Base-by-base conservation (phyloP, 2,329 filamentous ascomycete genomes). In the Fragosphaeria purpurea region DNA sequence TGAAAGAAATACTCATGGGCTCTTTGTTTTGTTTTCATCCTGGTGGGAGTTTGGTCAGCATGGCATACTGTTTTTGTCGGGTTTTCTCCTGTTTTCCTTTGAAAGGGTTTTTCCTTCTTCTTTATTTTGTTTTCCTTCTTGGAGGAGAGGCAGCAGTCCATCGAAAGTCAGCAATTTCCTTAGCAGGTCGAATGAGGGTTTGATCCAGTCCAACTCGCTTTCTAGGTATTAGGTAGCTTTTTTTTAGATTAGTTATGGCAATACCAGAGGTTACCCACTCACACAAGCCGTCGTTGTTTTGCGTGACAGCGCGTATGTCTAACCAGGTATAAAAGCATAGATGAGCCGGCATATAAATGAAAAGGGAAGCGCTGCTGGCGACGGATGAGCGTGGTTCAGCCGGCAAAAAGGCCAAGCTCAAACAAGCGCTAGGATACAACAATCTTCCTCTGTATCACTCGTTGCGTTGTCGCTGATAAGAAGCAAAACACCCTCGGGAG, bases 221-320 rank as follows among this genome's bases (percentile, higher is more conserved):
- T 80, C 76, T 81, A 77, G 66, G 77, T 80, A 80, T 77, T 69
- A 73, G 68, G 73, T 77, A 75, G 50, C 47, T 53, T 54, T 69
- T 69, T 62, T 67, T 61, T 62, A 65, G 58, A 62, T 62, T 68
- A 67, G 55, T 46, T 34, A 46, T 62, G 58, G 62, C 57, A 77
- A 80, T 80, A 80, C 76, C 77, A 81, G 77, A 80, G 76, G 74
- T 79, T 80, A 81, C 77, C 77, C 77, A 77, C 76, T 79, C 72
- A 76, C 33, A 44, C 11, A 38, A 37, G 35, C 35, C 35, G 10
- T 22, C 22, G 22, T 22, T 22, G 22, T 22, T 22, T 22, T 22
- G 22, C 22, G 22, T 22, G 22, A 22, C n/a, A n/a, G n/a, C n/a
- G n/a, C n/a, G n/a, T n/a, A 7, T 37, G 35, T 37, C 35, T 22